Percentiles rank a stretch among this genome's conserved stretches.
These are phyloP conservation scores for Fusarium euwallaceae DNA, from an alignment of 2,329 filamentous ascomycete genomes.

Conservation along the genomic window DNA sequence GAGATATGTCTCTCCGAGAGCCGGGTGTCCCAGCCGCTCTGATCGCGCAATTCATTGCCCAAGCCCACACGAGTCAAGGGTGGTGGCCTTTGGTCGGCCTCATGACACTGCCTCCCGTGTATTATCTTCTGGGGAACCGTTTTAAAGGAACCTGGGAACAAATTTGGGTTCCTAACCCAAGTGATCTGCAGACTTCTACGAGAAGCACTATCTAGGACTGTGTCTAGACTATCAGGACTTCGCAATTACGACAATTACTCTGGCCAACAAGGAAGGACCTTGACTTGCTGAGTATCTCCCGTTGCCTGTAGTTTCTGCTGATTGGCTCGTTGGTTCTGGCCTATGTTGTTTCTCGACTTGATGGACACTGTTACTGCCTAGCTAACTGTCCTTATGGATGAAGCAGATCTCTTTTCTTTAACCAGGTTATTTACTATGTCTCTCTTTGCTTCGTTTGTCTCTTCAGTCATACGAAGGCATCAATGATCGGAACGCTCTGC, in stretches of 20 bases:
- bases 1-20: slow-evolving; percentile 19
- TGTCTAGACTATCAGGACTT: not conserved
- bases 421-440: too few relatives aligned
- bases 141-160: not conserved
- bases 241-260: not conserved
- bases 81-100: not conserved
- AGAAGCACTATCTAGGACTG: not conserved
- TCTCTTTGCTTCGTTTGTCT: not conserved
- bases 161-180: not conserved
- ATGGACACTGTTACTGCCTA: not conserved
- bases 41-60: slow-evolving; percentile 9
- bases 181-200: not conserved
- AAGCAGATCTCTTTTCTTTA: not conserved
- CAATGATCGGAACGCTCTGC: not conserved
- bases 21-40: slow-evolving; percentile 9
- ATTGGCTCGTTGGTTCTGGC: not conserved
- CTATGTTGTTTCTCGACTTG: not conserved
- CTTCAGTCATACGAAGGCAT: not conserved
- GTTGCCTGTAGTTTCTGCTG: not conserved
- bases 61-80: not conserved
- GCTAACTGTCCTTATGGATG: not conserved
- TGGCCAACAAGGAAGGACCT: not conserved
- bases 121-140: not conserved
- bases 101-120: not conserved
- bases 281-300: not conserved